Conservation (phyloP, 441 rosid species). For the Pelargonium citronellum region DNA sequence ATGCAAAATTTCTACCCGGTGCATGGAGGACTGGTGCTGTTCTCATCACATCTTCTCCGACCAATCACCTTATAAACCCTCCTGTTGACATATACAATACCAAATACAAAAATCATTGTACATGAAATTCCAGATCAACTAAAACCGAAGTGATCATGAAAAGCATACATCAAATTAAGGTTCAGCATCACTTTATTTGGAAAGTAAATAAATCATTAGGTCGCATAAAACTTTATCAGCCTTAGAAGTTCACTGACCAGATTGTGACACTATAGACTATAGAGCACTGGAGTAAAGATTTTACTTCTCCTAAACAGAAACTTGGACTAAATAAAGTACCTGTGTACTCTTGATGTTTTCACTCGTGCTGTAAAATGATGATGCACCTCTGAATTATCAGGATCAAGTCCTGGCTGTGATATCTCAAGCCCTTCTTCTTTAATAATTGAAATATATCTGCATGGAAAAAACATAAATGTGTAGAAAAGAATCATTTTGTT, state of each 20-base stretch:
- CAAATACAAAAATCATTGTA: not conserved
- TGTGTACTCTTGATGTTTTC: conserved; percentile 47
- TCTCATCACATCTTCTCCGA: conserved; percentile 32
- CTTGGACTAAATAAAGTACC: conserved; percentile 29
- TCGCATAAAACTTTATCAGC: not conserved
- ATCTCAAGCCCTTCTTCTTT: conserved; percentile 71
- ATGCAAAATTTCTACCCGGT: conserved; percentile 43
- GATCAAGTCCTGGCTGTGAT: conserved; percentile 86
- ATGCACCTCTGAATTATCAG: conserved; percentile 50
- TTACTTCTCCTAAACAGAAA: not conserved
- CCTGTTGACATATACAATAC: conserved; percentile 25
- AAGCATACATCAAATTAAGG: not conserved
- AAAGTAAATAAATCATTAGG: not conserved
- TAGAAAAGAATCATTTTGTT: too few relatives aligned
- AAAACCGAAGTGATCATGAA: not conserved
- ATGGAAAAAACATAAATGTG: not conserved
- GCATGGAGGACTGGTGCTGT: conserved; percentile 62
- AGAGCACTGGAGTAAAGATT: not conserved
- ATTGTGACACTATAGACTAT: too few relatives aligned
- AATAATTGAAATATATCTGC: conserved; percentile 59
- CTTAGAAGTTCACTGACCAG: too few relatives aligned
- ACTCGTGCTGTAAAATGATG: conserved; percentile 53
- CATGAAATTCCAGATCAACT: not conserved
- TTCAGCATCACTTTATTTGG: not conserved
- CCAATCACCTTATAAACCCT: conserved; percentile 35